These are phyloP conservation scores for Neofusicoccum umdonicola DNA, from an alignment of 2,329 filamentous ascomycete genomes.

Conservation along the genomic window DNA sequence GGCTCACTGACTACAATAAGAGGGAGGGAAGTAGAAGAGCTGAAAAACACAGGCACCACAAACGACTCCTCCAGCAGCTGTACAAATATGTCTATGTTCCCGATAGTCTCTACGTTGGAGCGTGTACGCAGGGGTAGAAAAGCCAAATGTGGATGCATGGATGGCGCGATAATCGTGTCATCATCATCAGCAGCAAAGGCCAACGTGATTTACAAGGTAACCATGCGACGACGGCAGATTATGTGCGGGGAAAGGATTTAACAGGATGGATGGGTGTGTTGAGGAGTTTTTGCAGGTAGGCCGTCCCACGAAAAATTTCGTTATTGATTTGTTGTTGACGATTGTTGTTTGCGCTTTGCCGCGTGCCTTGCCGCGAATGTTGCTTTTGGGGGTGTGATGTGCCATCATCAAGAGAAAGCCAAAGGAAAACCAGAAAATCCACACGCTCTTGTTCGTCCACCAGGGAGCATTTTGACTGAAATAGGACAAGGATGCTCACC, in stretches of 20 bases:
- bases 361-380: slow-evolving; percentile 3
- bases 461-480: neutral
- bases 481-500: neutral
- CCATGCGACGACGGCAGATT: neutral
- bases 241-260: neutral
- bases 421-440: neutral
- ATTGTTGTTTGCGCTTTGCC: neutral
- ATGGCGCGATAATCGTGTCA: slow-evolving; percentile 6
- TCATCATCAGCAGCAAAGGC: slow-evolving; percentile 5
- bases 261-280: neutral
- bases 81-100: slow-evolving; percentile 6
- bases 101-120: neutral
- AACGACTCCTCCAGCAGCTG: neutral
- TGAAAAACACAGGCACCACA: neutral
- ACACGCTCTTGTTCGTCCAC: neutral
- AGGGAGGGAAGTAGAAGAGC: neutral
- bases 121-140: slow-evolving; percentile 5
- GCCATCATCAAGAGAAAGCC: slow-evolving; percentile 8
- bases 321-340: slow-evolving; percentile 8
- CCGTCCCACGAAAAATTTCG: slow-evolving; percentile 11
- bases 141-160: neutral
- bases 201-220: neutral
- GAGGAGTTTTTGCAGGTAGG: neutral
- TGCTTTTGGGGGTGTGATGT: neutral
- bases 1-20: neutral